Evolutionary conservation across 2,329 filamentous ascomycete species (phyloP), one percentile per base, ranked within the genome.

Genomic region (Aspergillus proliferans): DNA sequence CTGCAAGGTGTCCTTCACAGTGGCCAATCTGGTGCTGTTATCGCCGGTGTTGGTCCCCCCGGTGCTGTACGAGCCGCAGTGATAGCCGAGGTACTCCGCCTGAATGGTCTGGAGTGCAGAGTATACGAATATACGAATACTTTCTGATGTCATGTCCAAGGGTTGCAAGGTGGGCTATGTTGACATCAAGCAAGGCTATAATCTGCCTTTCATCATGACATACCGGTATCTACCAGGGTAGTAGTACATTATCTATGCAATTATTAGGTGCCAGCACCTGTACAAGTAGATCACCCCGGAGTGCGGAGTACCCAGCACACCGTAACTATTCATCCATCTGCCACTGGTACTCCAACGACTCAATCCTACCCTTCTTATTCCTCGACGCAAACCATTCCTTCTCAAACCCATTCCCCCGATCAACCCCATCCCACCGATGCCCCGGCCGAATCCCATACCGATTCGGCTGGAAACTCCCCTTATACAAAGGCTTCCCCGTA

Each of bases 391-490:
- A 97, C 73, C 91, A 87, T 65, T 96, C 86, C 53, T 82, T 86
- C 73, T 98, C 93, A 66, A 96, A 97, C 0, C 92, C 92, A 71
- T 89, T 98, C 18, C 88, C 79, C 56, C 93, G 79, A 75, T 98
- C 93, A 15, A 98, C 93, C 5, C 94, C 93, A 75, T 98, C 93
- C 93, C 93, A 98, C 56, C 88, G 78, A 73, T 95, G 89, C 0
- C 93, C 94, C 0, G 93, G 93, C 52, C 85, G 79, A 53, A 98
- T 97, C 1, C 88, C 88, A 72, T 97, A 97, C 18, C 93, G 80
- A 76, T 98, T 98, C 41, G 93, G 93, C 62, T 87, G 80, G 48
- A 86, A 87, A 0, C 85, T 79, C 0, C 92, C 93, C 52, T 83
- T 74, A 66, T 97, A 98, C 4, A 87, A 66, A 3, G 86, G 88